Percentiles rank a stretch among this genome's conserved stretches.
Conservation (phyloP, 176 grass and related monocot species). For the Carex myosuroides region DNA sequence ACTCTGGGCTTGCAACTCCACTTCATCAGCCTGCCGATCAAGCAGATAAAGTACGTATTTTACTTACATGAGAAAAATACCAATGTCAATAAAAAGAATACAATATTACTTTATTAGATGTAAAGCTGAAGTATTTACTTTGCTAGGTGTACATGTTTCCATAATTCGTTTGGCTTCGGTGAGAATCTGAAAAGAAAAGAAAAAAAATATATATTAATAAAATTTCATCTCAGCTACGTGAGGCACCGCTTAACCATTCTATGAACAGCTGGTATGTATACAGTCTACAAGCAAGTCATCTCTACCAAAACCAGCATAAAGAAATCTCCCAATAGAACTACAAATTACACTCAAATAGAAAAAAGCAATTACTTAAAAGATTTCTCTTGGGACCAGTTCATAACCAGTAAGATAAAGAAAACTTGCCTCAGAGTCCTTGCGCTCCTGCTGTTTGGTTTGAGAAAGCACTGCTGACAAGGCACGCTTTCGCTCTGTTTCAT, state of each 20-base stretch:
- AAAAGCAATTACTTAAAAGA: background rate
- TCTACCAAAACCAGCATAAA: background rate
- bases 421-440: slow-evolving; percentile 74
- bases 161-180: slow-evolving; percentile 90
- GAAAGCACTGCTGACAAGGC: slow-evolving; percentile 74
- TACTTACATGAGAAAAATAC: background rate
- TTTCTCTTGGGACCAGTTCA: background rate
- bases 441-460: slow-evolving; percentile 81
- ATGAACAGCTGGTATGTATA: background rate
- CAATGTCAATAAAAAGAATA: background rate
- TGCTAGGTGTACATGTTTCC: slow-evolving; percentile 76
- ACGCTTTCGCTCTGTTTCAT: slow-evolving; percentile 86
- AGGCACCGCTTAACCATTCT: background rate
- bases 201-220: background rate
- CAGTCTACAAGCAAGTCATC: background rate
- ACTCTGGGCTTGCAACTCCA: slow-evolving; percentile 30
- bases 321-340: slow-evolving; percentile 1
- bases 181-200: slow-evolving; percentile 61
- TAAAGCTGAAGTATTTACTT: slow-evolving; percentile 34
- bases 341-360: slow-evolving; percentile 1
- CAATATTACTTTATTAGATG: background rate
- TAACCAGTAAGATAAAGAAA: background rate
- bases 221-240: background rate
- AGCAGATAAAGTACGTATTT: slow-evolving; percentile 17
- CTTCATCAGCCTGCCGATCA: slow-evolving; percentile 47